Evolutionary conservation across 2,329 filamentous ascomycete genomes (phyloP).

Genomic region (Epichloe brachyelytri): DNA sequence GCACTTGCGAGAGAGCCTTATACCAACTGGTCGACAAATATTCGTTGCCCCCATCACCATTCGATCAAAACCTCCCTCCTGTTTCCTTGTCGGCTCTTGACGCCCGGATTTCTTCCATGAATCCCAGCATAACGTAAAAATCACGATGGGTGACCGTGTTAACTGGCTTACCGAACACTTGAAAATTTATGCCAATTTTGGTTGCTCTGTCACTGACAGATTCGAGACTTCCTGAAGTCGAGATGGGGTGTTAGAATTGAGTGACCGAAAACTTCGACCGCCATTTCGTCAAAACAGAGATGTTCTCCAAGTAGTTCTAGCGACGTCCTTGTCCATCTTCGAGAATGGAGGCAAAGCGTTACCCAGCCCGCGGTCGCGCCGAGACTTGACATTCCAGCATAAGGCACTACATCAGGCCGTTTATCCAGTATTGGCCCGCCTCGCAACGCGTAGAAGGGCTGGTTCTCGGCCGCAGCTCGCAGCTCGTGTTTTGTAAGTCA

Average conservation of each 20-base stretch:
- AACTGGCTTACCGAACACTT: conserved; percentile 1
- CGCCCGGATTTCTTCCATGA: not conserved
- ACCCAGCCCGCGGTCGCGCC: conserved; percentile 9
- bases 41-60: not conserved
- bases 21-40: not conserved
- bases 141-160: not conserved
- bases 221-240: not conserved
- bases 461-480: not conserved
- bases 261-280: not conserved
- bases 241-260: not conserved
- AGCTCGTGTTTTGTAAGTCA: not conserved
- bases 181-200: not conserved
- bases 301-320: not conserved
- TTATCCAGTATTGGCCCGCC: not conserved
- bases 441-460: not conserved
- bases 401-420: conserved; percentile 6
- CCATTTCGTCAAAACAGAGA: not conserved
- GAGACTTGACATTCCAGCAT: conserved; percentile 14
- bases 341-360: not conserved
- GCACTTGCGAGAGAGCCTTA: not conserved
- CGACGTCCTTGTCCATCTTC: not conserved
- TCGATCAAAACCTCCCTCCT: not conserved
- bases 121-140: not conserved
- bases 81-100: not conserved
- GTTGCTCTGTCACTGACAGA: not conserved